phyloP scores from a whole-genome alignment of 2,329 filamentous ascomycete genomes.

The Fusarium odoratissimum region DNA sequence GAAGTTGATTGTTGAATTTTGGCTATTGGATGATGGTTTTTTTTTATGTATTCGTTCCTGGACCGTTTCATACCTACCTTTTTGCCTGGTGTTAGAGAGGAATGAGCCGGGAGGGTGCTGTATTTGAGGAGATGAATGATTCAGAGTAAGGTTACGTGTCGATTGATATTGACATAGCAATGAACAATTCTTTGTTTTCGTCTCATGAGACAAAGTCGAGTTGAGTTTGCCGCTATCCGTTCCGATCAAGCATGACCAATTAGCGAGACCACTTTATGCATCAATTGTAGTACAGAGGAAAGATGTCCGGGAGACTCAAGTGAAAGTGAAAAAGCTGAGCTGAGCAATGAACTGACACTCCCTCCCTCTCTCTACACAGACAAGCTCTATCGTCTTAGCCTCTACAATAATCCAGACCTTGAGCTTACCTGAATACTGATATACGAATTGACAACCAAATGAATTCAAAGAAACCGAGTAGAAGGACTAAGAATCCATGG shows the following conservation, averaged over 20 bases:
- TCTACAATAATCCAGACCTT: neutral
- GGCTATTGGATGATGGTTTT: neutral
- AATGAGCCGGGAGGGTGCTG: neutral
- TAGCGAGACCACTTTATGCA: neutral
- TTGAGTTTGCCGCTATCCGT: neutral
- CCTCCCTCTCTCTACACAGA: neutral
- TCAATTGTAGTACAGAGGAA: neutral
- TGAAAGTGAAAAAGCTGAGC: neutral
- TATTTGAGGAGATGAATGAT: neutral
- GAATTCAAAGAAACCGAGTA: neutral
- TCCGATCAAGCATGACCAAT: neutral
- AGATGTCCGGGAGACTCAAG: neutral
- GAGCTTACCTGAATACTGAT: neutral
- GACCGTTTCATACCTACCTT: neutral
- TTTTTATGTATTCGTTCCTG: neutral
- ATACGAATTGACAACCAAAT: neutral
- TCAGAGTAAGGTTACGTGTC: neutral
- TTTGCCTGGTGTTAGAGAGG: constrained; percentile 1
- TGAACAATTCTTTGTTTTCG: neutral
- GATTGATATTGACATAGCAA: neutral
- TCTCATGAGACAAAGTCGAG: neutral
- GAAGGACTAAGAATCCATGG: neutral
- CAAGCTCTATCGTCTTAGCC: neutral
- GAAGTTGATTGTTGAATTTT: constrained; percentile 8
- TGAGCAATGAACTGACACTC: neutral